Evolutionary conservation across 2,329 filamentous ascomycete species (phyloP), one percentile per base, ranked within the genome.

Genomic region (Cucurbitaria berberidis): DNA sequence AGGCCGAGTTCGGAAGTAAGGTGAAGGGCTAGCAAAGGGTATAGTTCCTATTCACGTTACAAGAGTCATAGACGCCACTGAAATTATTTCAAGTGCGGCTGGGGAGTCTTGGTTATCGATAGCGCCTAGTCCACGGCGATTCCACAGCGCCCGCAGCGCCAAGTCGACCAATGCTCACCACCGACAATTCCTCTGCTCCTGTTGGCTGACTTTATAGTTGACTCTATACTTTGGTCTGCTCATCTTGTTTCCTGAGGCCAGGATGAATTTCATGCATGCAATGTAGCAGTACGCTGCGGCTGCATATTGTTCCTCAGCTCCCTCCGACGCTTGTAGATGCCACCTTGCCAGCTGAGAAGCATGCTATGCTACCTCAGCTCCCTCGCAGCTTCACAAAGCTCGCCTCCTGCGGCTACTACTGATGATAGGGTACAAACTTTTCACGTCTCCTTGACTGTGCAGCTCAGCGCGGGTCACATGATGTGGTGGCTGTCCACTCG

Each of bases 391-490:
- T 30, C 35, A 38, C 48, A 38, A 48, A 45, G 41, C 34, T 48
- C 43, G 49, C 54, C 57, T 50, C 45, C 39, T 45, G 41, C 47
- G 21, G 38, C 49, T 18, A 11, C 19, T 36, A 13, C 45, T 29
- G 18, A 55, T 32, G 18, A 38, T 38, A 55, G 11, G 40, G 24
- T 27, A 36, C 39, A 21, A 27, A 5, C 19, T 34, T 7, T 13
- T 21, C 27, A 32, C 35, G 21, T 39, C 46, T 38, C 50, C 50
- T 48, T 51, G 21, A 24, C 27, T 48, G 22, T 55, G 51, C 45
- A 49, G 35, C 45, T 47, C 36, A 39, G 26, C 42, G 15, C 32
- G 42, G 35, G 38, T 52, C 57, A 60, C 57, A 51, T 54, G 57
- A 51, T 55, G 43, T 39, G 26, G 34, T 34, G 32, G 8, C 30